Conservation (phyloP, 345 rosid species). For the Populus deltoides region DNA sequence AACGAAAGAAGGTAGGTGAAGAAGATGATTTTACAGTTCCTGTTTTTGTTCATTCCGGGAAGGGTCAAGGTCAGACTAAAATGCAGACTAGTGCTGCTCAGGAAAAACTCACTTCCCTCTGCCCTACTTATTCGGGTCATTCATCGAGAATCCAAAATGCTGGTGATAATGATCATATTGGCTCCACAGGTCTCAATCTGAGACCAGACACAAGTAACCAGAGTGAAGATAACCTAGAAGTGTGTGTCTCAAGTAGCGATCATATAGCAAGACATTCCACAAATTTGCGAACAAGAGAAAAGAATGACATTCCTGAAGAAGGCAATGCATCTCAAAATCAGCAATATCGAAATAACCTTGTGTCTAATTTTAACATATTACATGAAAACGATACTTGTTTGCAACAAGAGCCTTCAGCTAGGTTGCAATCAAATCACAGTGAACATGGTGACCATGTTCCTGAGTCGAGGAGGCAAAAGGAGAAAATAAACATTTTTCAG, state of each 20-base stretch:
- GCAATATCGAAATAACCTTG: slow-evolving; percentile 18
- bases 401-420: slow-evolving; percentile 32
- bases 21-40: slow-evolving; percentile 83
- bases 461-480: slow-evolving; percentile 19
- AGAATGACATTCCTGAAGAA: slow-evolving; percentile 14
- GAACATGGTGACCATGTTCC: slow-evolving; percentile 18
- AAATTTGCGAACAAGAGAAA: slow-evolving; percentile 17
- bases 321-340: slow-evolving; percentile 23
- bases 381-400: slow-evolving; percentile 31
- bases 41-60: slow-evolving; percentile 46
- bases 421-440: slow-evolving; percentile 20
- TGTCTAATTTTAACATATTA: slow-evolving; percentile 26
- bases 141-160: slow-evolving; percentile 22
- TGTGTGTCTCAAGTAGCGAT: slow-evolving; percentile 21
- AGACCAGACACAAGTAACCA: slow-evolving; percentile 32
- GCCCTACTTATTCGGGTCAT: slow-evolving; percentile 11
- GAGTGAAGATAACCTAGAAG: slow-evolving; percentile 29
- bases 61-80: slow-evolving; percentile 23
- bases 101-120: slow-evolving; percentile 26
- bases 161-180: slow-evolving; percentile 14
- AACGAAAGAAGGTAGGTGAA: slow-evolving; percentile 47
- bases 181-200: slow-evolving; percentile 19
- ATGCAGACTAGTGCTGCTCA: slow-evolving; percentile 27
- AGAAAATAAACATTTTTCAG: slow-evolving; percentile 28
- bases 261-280: slow-evolving; percentile 19